A percentile compares a stretch with the other conserved stretches of the same genome.
These are phyloP conservation scores for Diaporthe sp. DNA, from an alignment of 2,329 filamentous ascomycete species.

Conservation along the genomic window DNA sequence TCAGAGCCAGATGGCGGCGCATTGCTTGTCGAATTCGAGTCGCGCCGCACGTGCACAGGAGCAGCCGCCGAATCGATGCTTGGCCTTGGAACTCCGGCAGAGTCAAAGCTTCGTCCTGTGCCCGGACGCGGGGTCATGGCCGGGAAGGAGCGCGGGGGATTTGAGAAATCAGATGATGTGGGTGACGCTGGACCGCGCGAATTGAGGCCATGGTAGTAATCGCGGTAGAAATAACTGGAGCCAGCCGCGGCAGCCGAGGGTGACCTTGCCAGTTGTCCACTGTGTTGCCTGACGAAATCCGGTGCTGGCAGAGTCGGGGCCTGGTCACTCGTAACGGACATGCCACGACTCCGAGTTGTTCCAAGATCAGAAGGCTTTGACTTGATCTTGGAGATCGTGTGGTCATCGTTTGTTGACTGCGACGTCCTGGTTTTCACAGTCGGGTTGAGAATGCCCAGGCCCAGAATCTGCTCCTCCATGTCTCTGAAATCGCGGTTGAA, in stretches of 20 bases:
- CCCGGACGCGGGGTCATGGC: slow-evolving; percentile 65
- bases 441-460: slow-evolving; percentile 84
- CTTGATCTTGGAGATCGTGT: slow-evolving; percentile 64
- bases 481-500: slow-evolving; percentile 86
- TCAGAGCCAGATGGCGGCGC: slow-evolving; percentile 62
- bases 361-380: slow-evolving; percentile 62
- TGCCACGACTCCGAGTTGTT: slow-evolving; percentile 67
- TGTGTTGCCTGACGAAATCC: slow-evolving; percentile 76
- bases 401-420: slow-evolving; percentile 71
- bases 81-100: slow-evolving; percentile 63
- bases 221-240: slow-evolving; percentile 69
- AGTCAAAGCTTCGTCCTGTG: slow-evolving; percentile 73
- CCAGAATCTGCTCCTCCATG: slow-evolving; percentile 78
- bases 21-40: slow-evolving; percentile 69
- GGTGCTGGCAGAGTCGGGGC: slow-evolving; percentile 75
- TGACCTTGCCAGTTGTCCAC: slow-evolving; percentile 73
- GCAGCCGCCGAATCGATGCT: slow-evolving; percentile 63
- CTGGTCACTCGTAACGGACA: slow-evolving; percentile 74
- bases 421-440: slow-evolving; percentile 71
- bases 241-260: slow-evolving; percentile 62
- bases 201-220: slow-evolving; percentile 63
- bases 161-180: slow-evolving; percentile 66
- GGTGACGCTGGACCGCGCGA: slow-evolving; percentile 71
- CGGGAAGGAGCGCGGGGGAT: slow-evolving; percentile 63
- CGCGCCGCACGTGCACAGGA: slow-evolving; percentile 51